Base-by-base conservation (phyloP, 2,329 filamentous ascomycete genomes). In the Talaromyces marneffei region DNA sequence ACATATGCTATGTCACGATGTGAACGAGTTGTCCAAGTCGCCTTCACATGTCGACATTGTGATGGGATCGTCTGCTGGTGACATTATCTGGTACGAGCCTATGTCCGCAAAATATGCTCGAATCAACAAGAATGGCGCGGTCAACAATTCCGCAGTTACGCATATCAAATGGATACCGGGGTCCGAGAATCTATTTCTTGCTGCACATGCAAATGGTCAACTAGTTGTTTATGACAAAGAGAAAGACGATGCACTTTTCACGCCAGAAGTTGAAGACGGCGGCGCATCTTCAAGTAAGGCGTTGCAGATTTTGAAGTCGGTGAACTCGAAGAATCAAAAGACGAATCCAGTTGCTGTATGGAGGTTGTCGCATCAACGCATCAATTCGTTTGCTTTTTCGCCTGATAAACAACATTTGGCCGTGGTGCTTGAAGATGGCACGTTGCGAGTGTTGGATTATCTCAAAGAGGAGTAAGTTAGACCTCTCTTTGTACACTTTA, bases 41-140 rank as follows among this genome's bases (percentile, higher is more conserved):
- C 72, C 83, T 3, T 86, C 83, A 4, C 93, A 97, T 71, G 82
- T 99, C 44, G 94, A 99, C 72, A 82, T 99, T 20, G 87, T 96
- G 61, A 90, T 99, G 86, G 94, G 94, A 0, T 97, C 96, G 70
- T 97, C 93, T 6, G 95, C 92, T 0, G 92, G 92, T 40, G 94
- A 99, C 74, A 92, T 99, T 53, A 93, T 99, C 64, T 99, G 94
- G 94, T 97, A 94, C 80, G 94, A 99, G 75, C 92, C 94, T 10
- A 90, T 97, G 70, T 93, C 92, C 40, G 93, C 97, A 70, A 92
- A 95, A 72, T 99, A 99, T 75, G 90, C 91, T 2, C 87, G 94
- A 20, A 82, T 99, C 69, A 99, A 99, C 73, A 99, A 99, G 78
- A 97, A 97, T 73, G 93, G 93, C 25, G 84, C 89, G 60, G 95